Base-by-base conservation (phyloP, 2,329 filamentous ascomycete species). In the Penicillium concentricum region DNA sequence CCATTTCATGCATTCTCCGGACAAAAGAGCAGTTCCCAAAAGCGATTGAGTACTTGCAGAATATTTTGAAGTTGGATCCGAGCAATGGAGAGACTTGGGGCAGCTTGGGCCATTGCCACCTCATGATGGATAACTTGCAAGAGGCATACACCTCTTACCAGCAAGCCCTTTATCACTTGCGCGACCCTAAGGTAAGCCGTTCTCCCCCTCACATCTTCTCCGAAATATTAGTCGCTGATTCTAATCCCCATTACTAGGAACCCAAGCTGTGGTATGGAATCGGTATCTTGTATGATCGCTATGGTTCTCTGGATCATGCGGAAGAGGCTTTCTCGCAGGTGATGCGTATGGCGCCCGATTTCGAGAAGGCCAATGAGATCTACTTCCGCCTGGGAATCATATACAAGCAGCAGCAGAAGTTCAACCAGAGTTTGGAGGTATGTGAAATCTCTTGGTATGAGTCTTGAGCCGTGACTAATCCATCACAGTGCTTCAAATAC, bases 351-450 rank as follows among this genome's bases (percentile, higher is more conserved):
- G 89, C 96, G 69, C 94, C 93, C 5, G 88, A 92, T 67, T 97
- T 97, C 66, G 94, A 99, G 71, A 99, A 99, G 82, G 92, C 93
- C 56, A 97, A 97, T 70, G 94, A 99, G 74, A 97, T 99, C 52
- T 99, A 97, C 75, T 99, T 99, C 78, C 87, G 94, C 28, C 84
- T 99, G 9, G 94, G 94, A n/a, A 99, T 99, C 79, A 97, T 99
- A 64, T 97, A 97, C 81, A 99, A 99, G 75, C 93, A 97, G 70
- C 94, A 97, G 72, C 88, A 92, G 60, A 97, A 97, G 74, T 99
- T 92, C 73, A 82, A 82, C 51, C 89, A 95, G 71, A 97, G 92
- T 81, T 81, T 97, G 44, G 94, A 97, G 77, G 92, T 96, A 80
- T 68, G 81, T 74, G 16, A 51, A 18, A 24, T n/a, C 18, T 41